Evolutionary conservation across 2,329 filamentous ascomycete species (phyloP).

Genomic region (Aspergillus sp.): DNA sequence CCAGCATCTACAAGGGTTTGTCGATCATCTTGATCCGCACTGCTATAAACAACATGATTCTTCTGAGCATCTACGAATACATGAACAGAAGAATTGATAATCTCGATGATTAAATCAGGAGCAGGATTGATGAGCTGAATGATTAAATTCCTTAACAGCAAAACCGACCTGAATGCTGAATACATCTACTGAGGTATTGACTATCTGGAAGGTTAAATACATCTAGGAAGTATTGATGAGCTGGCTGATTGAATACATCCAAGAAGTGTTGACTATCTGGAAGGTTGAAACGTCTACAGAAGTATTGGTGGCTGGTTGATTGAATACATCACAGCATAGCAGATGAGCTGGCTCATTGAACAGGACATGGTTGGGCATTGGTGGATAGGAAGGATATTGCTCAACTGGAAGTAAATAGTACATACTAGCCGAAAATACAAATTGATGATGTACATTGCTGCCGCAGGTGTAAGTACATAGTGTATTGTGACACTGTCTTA

Average conservation of each 20-base stretch:
- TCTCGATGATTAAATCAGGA: slow-evolving; percentile 27
- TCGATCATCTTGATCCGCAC: slow-evolving; percentile 51
- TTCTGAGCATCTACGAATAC: slow-evolving; percentile 50
- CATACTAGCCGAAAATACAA: background rate
- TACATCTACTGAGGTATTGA: too few relatives aligned
- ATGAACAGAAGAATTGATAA: slow-evolving; percentile 48
- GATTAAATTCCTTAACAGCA: too few relatives aligned
- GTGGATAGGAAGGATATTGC: background rate
- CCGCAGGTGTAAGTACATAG: background rate
- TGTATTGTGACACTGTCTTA: background rate
- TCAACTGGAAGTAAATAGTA: background rate
- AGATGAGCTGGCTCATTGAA: too few relatives aligned
- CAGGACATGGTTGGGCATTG: background rate
- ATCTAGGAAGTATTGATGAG: too few relatives aligned
- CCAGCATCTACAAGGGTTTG: slow-evolving; percentile 52
- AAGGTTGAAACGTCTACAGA: too few relatives aligned
- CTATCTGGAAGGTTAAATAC: too few relatives aligned
- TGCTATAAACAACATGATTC: slow-evolving; percentile 52
- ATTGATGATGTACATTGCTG: background rate
- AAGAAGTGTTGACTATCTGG: too few relatives aligned
- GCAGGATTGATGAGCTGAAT: too few relatives aligned
- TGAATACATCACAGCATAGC: too few relatives aligned
- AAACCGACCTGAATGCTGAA: too few relatives aligned
- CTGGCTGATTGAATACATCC: too few relatives aligned
- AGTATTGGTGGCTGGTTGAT: too few relatives aligned